These are phyloP conservation scores for Eurotiales sp. DNA, from an alignment of 2,329 filamentous ascomycete species.

Conservation along the genomic window DNA sequence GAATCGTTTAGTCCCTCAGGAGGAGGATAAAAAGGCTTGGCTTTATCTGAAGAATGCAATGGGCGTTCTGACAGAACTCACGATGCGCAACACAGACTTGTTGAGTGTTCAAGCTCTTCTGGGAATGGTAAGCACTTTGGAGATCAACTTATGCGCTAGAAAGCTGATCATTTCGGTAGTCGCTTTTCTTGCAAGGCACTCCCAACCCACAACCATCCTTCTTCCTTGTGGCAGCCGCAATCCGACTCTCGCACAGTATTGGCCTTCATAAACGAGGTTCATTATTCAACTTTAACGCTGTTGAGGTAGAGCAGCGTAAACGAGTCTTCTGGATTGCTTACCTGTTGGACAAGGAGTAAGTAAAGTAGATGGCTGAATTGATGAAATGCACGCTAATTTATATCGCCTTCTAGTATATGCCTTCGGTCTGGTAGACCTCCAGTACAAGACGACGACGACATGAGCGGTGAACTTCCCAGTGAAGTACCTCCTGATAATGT, in stretches of 20 bases:
- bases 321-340: constrained; percentile 76
- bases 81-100: constrained; percentile 93
- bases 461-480: constrained; percentile 94
- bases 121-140: constrained; percentile 63
- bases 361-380: constrained; percentile 7
- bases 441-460: constrained; percentile 72
- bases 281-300: constrained; percentile 86
- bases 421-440: constrained; percentile 68
- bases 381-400: constrained; percentile 2
- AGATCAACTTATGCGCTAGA: no score
- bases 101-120: constrained; percentile 90
- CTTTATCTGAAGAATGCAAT: constrained; percentile 94
- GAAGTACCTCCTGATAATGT: constrained; percentile 88
- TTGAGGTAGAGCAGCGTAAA: constrained; percentile 88
- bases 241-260: constrained; percentile 87
- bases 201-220: constrained; percentile 95
- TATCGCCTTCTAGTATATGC: constrained; percentile 51
- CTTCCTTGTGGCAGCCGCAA: constrained; percentile 83
- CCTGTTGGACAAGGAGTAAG: constrained; percentile 66
- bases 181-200: constrained; percentile 90
- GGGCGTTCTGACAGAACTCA: constrained; percentile 85
- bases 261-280: constrained; percentile 91
- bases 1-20: constrained; percentile 85
- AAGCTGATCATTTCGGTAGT: constrained; percentile 37
- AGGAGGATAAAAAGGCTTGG: constrained; percentile 94